Evolutionary conservation across 345 rosid species (phyloP).

Genomic region (Barbarea vulgaris): DNA sequence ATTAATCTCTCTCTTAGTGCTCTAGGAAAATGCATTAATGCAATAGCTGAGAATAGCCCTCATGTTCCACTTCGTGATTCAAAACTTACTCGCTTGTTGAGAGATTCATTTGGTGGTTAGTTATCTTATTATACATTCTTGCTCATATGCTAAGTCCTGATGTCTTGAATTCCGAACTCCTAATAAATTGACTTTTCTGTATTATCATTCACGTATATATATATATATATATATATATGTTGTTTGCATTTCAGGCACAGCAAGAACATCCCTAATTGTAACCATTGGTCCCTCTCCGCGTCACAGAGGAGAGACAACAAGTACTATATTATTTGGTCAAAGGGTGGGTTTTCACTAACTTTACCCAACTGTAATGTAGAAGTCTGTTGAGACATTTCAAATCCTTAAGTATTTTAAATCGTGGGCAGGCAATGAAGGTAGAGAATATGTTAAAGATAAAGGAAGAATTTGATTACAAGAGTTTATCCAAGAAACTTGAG

Average conservation of each 20-base stretch:
- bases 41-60: conserved; percentile 83
- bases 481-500: conserved; percentile 92
- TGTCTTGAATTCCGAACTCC: conserved; percentile 16
- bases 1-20: conserved; percentile 90
- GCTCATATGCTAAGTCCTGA: conserved; percentile 2
- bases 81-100: conserved; percentile 80
- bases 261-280: conserved; percentile 80
- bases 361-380: conserved; percentile 10
- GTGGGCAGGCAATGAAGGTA: conserved; percentile 93
- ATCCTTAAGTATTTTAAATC: background rate
- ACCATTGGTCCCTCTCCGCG: conserved; percentile 91
- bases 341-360: conserved; percentile 54
- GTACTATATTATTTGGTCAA: conserved; percentile 90
- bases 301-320: conserved; percentile 88
- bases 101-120: conserved; percentile 92
- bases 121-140: conserved; percentile 20
- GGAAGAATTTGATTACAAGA: conserved; percentile 98
- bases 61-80: conserved; percentile 93
- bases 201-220: background rate
- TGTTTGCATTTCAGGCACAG: conserved; percentile 60
- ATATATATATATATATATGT: background rate
- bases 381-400: conserved; percentile 1
- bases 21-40: conserved; percentile 89
- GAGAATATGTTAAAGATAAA: conserved; percentile 98
- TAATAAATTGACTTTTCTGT: conserved; percentile 2